Conservation (phyloP, 139 green algal species). For the Chlorella sp. region DNA sequence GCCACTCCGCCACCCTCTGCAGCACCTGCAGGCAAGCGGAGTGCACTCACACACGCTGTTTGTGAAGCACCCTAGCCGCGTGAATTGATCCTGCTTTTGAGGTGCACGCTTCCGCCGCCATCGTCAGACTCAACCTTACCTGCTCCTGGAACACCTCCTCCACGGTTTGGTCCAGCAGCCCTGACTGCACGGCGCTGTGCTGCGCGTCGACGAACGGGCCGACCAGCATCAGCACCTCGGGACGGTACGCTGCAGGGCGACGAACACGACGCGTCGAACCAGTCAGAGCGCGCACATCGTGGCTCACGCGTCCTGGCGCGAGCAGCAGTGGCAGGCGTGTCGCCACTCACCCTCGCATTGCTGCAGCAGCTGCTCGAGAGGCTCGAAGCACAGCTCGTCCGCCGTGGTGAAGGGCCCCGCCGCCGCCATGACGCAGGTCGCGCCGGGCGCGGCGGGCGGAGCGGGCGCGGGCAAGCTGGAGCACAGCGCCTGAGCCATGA, state of each 20-base stretch:
- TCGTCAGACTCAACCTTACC: too few species aligned
- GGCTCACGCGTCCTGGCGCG: too few species aligned
- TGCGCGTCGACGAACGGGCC: slow-evolving; percentile 91
- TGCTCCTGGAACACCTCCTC: slow-evolving; percentile 63
- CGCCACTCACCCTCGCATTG: slow-evolving; percentile 29
- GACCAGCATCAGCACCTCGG: slow-evolving; percentile 75
- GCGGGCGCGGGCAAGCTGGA: slow-evolving; percentile 36
- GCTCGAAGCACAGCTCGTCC: slow-evolving; percentile 59
- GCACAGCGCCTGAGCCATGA: slow-evolving; percentile 63
- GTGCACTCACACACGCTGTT: not conserved
- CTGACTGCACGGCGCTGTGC: slow-evolving; percentile 58
- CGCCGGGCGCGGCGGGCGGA: not conserved
- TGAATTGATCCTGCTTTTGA: too few species aligned
- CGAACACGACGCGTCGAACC: too few species aligned
- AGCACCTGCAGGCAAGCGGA: slow-evolving; percentile 34
- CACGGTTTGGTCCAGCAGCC: slow-evolving; percentile 60
- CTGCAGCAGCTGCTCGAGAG: slow-evolving; percentile 69
- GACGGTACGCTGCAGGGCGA: slow-evolving; percentile 19
- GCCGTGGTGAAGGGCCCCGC: slow-evolving; percentile 64
- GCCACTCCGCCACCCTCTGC: slow-evolving; percentile 31
- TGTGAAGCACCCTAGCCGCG: too few species aligned
- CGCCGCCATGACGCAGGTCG: slow-evolving; percentile 35
- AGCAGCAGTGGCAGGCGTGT: not conserved
- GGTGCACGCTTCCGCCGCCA: too few species aligned
- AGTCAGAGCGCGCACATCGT: too few species aligned